Conservation (phyloP, 75 land plant species). For the Chamaecyparis obtusa region DNA sequence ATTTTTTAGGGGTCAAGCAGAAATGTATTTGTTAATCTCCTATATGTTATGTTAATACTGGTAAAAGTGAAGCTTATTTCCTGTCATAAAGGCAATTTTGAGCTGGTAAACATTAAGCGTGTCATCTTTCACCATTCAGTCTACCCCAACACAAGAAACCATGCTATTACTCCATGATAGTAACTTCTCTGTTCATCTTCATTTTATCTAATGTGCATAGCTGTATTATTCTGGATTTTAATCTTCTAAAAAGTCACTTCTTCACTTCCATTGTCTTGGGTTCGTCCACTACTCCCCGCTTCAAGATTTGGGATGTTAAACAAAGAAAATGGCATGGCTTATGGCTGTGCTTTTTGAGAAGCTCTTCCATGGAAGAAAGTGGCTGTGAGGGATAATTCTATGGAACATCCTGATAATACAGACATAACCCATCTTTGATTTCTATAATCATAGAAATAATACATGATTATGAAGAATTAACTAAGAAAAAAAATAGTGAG, state of each 20-base stretch:
- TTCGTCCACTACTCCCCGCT: not conserved
- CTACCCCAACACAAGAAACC: not conserved
- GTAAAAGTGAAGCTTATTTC: too few species aligned
- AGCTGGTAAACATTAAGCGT: not conserved
- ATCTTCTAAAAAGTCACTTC: not conserved
- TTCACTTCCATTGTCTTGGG: not conserved
- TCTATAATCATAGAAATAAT: not conserved
- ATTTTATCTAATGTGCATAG: not conserved
- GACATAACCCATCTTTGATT: not conserved
- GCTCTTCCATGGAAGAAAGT: not conserved
- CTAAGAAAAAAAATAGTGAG: not conserved
- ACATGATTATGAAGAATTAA: not conserved
- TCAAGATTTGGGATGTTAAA: not conserved
- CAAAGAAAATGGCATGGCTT: too few species aligned
- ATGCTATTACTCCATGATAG: not conserved
- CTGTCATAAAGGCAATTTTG: not conserved
- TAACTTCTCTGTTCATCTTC: not conserved
- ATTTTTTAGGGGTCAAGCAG: not conserved
- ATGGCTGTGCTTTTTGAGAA: not conserved
- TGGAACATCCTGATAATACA: not conserved
- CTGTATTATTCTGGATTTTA: not conserved
- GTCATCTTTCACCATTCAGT: not conserved
- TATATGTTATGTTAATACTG: not conserved
- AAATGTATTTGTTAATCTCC: not conserved
- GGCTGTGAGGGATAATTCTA: not conserved